A percentile compares a stretch with the other conserved stretches of the same genome.
These are phyloP conservation scores for Fusarium longipes DNA, from an alignment of 2,329 filamentous ascomycete genomes.

Conservation along the genomic window DNA sequence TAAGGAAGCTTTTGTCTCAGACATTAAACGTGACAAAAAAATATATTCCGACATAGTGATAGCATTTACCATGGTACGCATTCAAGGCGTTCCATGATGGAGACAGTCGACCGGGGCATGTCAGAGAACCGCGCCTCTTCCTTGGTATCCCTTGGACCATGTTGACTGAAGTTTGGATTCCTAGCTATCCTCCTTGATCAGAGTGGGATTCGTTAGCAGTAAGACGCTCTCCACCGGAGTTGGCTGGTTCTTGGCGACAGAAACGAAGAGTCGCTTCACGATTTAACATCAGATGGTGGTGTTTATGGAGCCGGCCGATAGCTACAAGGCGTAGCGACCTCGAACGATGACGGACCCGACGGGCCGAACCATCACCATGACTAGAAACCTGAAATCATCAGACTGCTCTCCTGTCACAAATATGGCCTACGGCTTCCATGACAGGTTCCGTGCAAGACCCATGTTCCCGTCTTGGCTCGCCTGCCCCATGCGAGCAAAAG, in stretches of 20 bases:
- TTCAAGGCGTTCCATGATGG: conserved; percentile 18
- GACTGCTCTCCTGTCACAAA: background rate
- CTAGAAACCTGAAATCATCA: conserved; percentile 1
- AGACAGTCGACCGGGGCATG: conserved; percentile 22
- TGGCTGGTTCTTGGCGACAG: background rate
- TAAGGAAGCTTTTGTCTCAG: background rate
- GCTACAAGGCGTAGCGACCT: conserved; percentile 21
- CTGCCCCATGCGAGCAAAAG: conserved; percentile 9
- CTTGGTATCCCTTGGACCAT: conserved; percentile 30
- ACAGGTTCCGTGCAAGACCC: conserved; percentile 20
- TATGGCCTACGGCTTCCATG: conserved; percentile 27
- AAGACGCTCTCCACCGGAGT: conserved; percentile 2
- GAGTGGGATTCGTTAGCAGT: conserved; percentile 7
- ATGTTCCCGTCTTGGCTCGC: conserved; percentile 32
- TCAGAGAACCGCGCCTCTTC: conserved; percentile 13
- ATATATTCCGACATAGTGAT: background rate
- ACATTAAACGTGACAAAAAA: too few species aligned
- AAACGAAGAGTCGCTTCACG: conserved; percentile 12
- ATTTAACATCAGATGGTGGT: conserved; percentile 31
- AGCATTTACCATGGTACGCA: conserved; percentile 14
- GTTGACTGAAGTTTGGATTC: background rate
- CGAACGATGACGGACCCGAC: conserved; percentile 37
- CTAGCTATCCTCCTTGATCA: background rate
- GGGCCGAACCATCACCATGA: conserved; percentile 37
- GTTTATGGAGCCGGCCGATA: conserved; percentile 28